Base-by-base conservation (phyloP, 2,329 filamentous ascomycete genomes). In the Neofusicoccum parvum region DNA sequence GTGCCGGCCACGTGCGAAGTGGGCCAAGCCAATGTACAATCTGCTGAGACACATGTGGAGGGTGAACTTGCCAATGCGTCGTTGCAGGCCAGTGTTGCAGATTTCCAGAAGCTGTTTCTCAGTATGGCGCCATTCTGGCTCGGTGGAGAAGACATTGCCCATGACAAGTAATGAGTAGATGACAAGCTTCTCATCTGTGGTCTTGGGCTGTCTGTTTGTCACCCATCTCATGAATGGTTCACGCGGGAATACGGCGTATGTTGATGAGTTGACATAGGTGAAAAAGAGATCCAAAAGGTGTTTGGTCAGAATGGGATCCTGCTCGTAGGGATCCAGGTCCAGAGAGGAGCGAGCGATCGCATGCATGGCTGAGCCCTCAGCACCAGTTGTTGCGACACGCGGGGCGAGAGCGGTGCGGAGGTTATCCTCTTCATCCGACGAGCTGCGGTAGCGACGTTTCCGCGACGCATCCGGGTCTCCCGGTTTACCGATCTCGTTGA, bases 31-130 rank as follows among this genome's bases (percentile, higher is more conserved):
- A 45, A 92, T 81, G 15, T 92, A 80, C n/a, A 92, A 78, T 63
- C 88, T 84, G 53, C 85, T 85, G 73, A 92, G 90, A 12, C 88
- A 86, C 50, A 92, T 78, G 69, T 91, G 87, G 56, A 92, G 75
- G 65, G 80, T 86, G 66, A 87, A 83, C 7, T 73, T 79, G 20
- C 85, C 82, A 66, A 83, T 80, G 37, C 80, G 80, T 36, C 34
- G 15, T 10, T 65, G 53, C 62, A 65, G 10, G 9, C 41, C 62
- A 23, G 32, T 15, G 17, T 56, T 54, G 39, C 50, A 53, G 45
- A 65, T 65, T n/a, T 53, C 54, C 23, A 59, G 27, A 7, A 65
- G 36, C 23, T 43, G 37, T 23, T 45, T 43, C 45, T 65, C 64
- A 11, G 37, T 48, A n/a, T 15, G 56, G 54, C 85, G 80, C 3